Percentiles rank a stretch among this genome's conserved stretches.
Evolutionary conservation across 2,329 filamentous ascomycete species (phyloP).

Genomic region (Fusarium acutatum): DNA sequence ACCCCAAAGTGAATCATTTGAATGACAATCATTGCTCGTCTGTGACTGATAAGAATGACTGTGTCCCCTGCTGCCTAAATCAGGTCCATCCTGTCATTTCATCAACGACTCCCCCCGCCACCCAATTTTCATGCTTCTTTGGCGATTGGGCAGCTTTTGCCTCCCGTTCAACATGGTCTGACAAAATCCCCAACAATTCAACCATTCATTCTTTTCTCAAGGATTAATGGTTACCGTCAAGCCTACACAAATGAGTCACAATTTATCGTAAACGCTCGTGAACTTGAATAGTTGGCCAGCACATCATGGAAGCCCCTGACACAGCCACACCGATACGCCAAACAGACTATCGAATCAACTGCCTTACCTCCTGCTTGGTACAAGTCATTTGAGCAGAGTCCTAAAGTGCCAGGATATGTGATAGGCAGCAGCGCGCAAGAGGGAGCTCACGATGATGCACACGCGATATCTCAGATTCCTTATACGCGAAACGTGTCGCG

Average conservation of each 20-base stretch:
- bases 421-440: constrained; percentile 33
- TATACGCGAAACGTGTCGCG: constrained; percentile 1
- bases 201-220: background rate
- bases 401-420: constrained; percentile 1
- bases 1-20: background rate
- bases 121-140: background rate
- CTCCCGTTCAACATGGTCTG: background rate
- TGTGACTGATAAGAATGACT: background rate
- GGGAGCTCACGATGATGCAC: constrained; percentile 9
- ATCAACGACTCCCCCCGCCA: background rate
- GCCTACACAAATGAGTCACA: constrained; percentile 19
- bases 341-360: constrained; percentile 9
- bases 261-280: background rate
- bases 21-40: background rate
- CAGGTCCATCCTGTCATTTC: constrained; percentile 1
- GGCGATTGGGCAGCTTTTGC: constrained; percentile 18
- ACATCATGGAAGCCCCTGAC: background rate
- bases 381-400: constrained; percentile 5
- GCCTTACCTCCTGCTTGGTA: background rate
- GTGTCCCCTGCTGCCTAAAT: constrained; percentile 3
- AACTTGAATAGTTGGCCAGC: constrained; percentile 2
- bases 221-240: background rate
- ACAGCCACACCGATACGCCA: constrained; percentile 32
- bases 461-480: background rate
- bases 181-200: background rate